Evolutionary conservation across 2,329 filamentous ascomycete species (phyloP), one percentile per base, ranked within the genome.

Genomic region (Neonectria faginata): DNA sequence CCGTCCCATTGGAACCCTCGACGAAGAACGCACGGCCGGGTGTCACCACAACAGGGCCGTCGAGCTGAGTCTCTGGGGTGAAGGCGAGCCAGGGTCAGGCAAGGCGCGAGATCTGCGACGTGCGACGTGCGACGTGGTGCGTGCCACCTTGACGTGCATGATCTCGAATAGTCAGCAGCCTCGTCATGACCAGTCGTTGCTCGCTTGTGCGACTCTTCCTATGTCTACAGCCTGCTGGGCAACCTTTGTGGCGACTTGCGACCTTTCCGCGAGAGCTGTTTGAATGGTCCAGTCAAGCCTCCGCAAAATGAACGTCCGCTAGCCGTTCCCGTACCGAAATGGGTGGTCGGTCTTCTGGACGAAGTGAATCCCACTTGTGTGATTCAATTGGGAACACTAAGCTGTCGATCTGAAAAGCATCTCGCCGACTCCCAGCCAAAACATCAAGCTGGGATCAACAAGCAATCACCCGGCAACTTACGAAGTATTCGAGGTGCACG

Each of bases 111-210:
- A 74, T 74, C 72, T 73, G 65, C 69, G 57, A 72, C 63, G 66
- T 62, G 65, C 69, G 57, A 72, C 63, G 66, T 62, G 68, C 57
- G 47, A 68, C 39, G 39, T 42, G 66, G 61, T 62, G 65, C 61
- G 72, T 74, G 67, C 65, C 41, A 73, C 70, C 64, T 62, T 62
- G 66, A 71, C 64, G 67, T 74, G 72, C 72, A 74, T 74, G 65
- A 74, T 74, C 72, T 74, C 53, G 68, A 66, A 70, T 62, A 66
- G 66, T 64, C 59, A 66, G 57, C 64, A 74, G 68, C 72, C 66
- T 73, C 65, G 67, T 65, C 69, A 60, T 63, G 60, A 47, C 60
- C 66, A 73, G 66, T 68, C 62, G 58, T 74, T 72, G 61, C 64
- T 74, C 69, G 72, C 72, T 74, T 73, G 68, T 66, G 62, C 61